phyloP scores from a whole-genome alignment of 2,329 filamentous ascomycete genomes.

The Tolypocladium tropicale region DNA sequence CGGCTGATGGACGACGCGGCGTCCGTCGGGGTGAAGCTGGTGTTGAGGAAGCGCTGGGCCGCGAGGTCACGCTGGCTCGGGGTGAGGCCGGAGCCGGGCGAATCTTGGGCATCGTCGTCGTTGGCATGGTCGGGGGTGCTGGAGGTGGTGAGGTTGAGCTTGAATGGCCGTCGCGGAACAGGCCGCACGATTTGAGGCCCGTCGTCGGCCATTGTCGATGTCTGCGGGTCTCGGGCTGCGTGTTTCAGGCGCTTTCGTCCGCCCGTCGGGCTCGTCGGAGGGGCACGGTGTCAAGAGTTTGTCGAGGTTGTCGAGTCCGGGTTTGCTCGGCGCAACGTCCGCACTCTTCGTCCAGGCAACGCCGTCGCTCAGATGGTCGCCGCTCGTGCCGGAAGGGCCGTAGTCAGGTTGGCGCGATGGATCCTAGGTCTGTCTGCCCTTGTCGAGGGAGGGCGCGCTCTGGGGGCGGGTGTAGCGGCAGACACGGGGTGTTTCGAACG shows the following conservation, averaged over 20 bases:
- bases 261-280: neutral
- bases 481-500: neutral
- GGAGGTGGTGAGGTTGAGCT: constrained; percentile 38
- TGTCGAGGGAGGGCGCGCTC: neutral
- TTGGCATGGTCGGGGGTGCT: constrained; percentile 35
- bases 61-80: constrained; percentile 17
- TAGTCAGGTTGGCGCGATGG: neutral
- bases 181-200: constrained; percentile 54
- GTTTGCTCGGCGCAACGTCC: neutral
- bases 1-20: constrained; percentile 45
- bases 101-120: constrained; percentile 16
- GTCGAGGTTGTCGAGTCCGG: neutral
- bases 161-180: constrained; percentile 62
- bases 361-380: neutral
- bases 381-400: neutral
- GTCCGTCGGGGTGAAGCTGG: constrained; percentile 30
- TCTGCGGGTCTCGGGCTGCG: neutral
- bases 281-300: neutral
- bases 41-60: constrained; percentile 26
- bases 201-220: constrained; percentile 25
- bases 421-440: neutral
- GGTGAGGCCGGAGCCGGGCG: constrained; percentile 9
- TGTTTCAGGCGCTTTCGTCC: neutral
- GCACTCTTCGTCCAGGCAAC: neutral
- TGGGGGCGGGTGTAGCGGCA: neutral